phyloP scores from a whole-genome alignment of 352 stramenopile species.

The Pythium phragmiticola region DNA sequence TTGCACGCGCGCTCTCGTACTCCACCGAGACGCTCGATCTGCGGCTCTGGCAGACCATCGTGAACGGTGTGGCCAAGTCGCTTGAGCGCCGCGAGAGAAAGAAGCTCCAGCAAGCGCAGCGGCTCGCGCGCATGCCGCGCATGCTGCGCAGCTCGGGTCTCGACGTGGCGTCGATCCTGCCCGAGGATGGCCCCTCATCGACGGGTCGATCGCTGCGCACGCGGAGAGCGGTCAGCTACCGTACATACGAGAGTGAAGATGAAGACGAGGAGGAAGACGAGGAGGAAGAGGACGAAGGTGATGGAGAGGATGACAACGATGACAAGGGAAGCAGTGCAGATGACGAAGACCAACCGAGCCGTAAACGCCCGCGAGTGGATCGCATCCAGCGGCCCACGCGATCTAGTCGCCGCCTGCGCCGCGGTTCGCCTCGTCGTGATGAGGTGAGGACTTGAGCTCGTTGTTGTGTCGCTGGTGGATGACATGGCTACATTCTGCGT shows the following conservation, averaged over 20 bases:
- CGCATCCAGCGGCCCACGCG: slow-evolving; percentile 17
- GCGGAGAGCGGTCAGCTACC: slow-evolving; percentile 51
- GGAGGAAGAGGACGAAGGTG: slow-evolving; percentile 34
- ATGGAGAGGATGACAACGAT: slow-evolving; percentile 9
- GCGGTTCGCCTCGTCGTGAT: slow-evolving; percentile 3
- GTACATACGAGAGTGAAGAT: slow-evolving; percentile 31
- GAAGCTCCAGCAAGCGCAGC: slow-evolving; percentile 36
- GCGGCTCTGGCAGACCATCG: slow-evolving; percentile 52
- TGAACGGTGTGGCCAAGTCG: slow-evolving; percentile 43
- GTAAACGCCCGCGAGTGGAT: slow-evolving; percentile 11
- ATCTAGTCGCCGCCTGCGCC: slow-evolving; percentile 14
- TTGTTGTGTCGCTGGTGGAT: slow-evolving; percentile 3
- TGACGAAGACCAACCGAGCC: background rate
- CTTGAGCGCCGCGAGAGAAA: slow-evolving; percentile 51
- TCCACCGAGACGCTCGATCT: slow-evolving; percentile 49
- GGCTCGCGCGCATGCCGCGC: slow-evolving; percentile 40
- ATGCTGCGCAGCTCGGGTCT: slow-evolving; percentile 36
- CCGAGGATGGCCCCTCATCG: slow-evolving; percentile 17
- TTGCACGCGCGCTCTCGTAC: slow-evolving; percentile 48
- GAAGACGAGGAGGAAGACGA: slow-evolving; percentile 24
- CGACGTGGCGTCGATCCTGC: slow-evolving; percentile 29
- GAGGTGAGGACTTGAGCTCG: slow-evolving; percentile 3
- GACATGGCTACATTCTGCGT: slow-evolving; percentile 21
- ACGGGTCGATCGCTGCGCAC: slow-evolving; percentile 45
- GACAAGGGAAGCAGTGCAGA: background rate